Conservation (phyloP, 2,329 filamentous ascomycete species). For the Pseudogymnoascus sp. region DNA sequence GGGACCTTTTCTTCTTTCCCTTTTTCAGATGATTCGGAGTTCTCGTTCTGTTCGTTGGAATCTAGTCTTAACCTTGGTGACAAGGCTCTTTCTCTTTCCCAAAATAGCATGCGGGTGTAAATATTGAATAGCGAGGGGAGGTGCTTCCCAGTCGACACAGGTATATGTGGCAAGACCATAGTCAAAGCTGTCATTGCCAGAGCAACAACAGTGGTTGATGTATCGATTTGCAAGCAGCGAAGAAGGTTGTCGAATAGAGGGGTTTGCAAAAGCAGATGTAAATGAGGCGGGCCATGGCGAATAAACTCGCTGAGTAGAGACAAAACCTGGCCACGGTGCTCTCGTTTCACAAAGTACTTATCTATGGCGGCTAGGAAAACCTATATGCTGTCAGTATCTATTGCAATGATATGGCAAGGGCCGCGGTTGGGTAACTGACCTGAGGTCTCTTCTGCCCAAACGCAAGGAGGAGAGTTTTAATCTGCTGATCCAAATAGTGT, state of each 20-base stretch:
- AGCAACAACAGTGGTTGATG: conserved; percentile 69
- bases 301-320: conserved; percentile 66
- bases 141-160: conserved; percentile 59
- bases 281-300: conserved; percentile 68
- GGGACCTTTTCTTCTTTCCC: conserved; percentile 26
- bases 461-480: conserved; percentile 36
- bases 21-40: conserved; percentile 31
- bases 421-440: conserved; percentile 28
- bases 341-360: conserved; percentile 55
- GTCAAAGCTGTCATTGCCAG: conserved; percentile 66
- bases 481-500: conserved; percentile 37
- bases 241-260: conserved; percentile 64
- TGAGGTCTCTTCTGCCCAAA: conserved; percentile 62
- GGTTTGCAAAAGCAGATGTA: conserved; percentile 66
- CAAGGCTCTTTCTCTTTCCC: conserved; percentile 44
- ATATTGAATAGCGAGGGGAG: conserved; percentile 72
- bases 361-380: conserved; percentile 61
- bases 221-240: conserved; percentile 67
- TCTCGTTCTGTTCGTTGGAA: conserved; percentile 27
- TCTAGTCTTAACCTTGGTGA: conserved; percentile 11
- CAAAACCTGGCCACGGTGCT: conserved; percentile 56
- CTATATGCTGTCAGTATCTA: conserved; percentile 31
- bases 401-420: conserved; percentile 15
- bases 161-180: conserved; percentile 78
- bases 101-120: conserved; percentile 72